Percentiles rank a stretch among this genome's conserved stretches.
These are phyloP conservation scores for Tolypocladium amazonense DNA, from an alignment of 2,329 filamentous ascomycete species.

Conservation along the genomic window DNA sequence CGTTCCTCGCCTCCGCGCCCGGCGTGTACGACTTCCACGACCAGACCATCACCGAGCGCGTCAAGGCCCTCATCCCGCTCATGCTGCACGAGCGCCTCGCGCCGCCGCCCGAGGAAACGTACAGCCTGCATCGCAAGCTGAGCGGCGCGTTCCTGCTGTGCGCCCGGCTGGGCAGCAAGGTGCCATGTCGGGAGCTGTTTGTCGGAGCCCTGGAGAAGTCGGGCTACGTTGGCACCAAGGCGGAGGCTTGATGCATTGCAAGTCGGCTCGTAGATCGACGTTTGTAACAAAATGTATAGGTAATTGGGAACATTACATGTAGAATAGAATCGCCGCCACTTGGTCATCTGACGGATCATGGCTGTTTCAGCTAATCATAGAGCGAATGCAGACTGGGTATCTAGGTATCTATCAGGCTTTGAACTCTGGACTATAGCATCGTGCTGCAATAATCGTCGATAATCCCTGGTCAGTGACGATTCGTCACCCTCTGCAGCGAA, in stretches of 20 bases:
- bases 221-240: constrained; percentile 13
- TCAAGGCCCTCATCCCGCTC: constrained; percentile 76
- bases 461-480: background rate
- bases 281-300: constrained; percentile 1
- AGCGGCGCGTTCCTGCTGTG: constrained; percentile 93
- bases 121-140: constrained; percentile 87
- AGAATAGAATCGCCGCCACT: background rate
- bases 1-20: constrained; percentile 67
- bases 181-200: constrained; percentile 76
- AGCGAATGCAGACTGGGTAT: background rate
- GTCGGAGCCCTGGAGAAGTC: constrained; percentile 36
- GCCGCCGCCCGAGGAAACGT: constrained; percentile 94
- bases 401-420: background rate
- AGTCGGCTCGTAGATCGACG: background rate
- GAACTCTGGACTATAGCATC: background rate
- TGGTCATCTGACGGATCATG: background rate
- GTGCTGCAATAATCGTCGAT: background rate
- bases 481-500: constrained; percentile 20
- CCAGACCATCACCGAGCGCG: constrained; percentile 93
- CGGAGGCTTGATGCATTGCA: background rate
- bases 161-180: constrained; percentile 71
- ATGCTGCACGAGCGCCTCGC: constrained; percentile 86
- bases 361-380: background rate
- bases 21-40: constrained; percentile 84
- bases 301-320: background rate